Evolutionary conservation across 2,329 filamentous ascomycete genomes (phyloP), one percentile per base, ranked within the genome.

Genomic region (Phaeoacremonium minimum): DNA sequence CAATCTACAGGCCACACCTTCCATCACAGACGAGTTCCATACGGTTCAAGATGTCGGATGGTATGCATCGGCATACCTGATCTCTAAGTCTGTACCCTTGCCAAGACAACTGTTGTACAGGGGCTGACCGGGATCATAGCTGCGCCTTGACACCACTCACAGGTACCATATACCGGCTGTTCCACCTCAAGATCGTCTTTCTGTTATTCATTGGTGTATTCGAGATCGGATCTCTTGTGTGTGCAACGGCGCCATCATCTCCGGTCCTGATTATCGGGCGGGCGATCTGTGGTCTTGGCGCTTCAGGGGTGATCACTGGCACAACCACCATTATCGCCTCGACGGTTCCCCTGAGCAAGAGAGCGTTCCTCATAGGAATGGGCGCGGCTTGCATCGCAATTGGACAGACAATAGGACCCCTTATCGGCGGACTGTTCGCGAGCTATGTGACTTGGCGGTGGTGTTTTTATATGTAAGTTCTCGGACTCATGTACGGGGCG

Each of bases 381-480:
- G 11, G 28, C 3, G 22, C 13, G 4, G 8, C 14, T 6, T 29
- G n/a, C 7, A 18, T 16, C 15, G 33, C 14, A 7, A 14, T 29
- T 7, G 33, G 19, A 2, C 17, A 19, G 7, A 26, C 29, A 4
- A 7, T 29, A 5, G 33, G 22, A 6, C 33, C 33, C 2, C 12
- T 35, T 5, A 29, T 35, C 7, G 33, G 33, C 5, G 33, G 33
- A 6, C 20, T 17, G 6, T 29, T 35, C 12, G 9, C 32, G 7
- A 17, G 18, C 16, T 3, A 18, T 3, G 22, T 35, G 6, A n/a
- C 16, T 4, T 35, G 33, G 33, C 33, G 33, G 4, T 35, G 33
- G 33, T 35, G 33, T 4, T 35, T 30, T 14, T 35, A 35, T 15
- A 35, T 35, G 19, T 28, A 35, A 15, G 11, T 35, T 7, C n/a